phyloP scores from a whole-genome alignment of 139 green algal species.

The Micractinium conductrix region DNA sequence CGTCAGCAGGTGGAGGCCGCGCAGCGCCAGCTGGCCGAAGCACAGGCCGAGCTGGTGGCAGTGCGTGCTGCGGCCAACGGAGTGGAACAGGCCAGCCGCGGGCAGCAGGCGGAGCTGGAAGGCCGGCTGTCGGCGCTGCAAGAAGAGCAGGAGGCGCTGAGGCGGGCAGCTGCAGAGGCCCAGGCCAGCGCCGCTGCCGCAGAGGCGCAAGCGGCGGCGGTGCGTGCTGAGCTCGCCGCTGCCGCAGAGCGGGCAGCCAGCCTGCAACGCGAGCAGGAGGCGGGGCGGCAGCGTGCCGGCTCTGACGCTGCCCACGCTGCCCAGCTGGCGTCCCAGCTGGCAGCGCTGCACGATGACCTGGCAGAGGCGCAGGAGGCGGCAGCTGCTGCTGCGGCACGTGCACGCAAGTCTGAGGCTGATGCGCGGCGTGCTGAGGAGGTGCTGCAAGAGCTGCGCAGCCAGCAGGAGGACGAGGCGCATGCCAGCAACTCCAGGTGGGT shows the following conservation, averaged over 20 bases:
- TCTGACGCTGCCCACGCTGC: background rate
- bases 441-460: slow-evolving; percentile 17
- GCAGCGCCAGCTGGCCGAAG: background rate
- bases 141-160: background rate
- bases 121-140: background rate
- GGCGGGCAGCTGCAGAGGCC: background rate
- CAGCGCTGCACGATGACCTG: background rate
- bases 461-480: background rate
- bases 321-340: slow-evolving; percentile 11
- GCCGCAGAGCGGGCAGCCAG: background rate
- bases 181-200: background rate
- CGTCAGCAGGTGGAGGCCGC: slow-evolving; percentile 1
- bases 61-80: background rate
- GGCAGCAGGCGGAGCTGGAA: background rate
- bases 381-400: background rate
- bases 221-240: background rate
- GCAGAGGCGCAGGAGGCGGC: slow-evolving; percentile 32
- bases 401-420: background rate
- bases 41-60: slow-evolving; percentile 11
- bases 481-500: background rate
- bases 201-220: background rate
- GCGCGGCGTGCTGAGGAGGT: slow-evolving; percentile 7
- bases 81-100: background rate
- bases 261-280: background rate
- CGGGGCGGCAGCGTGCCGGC: background rate